These are phyloP conservation scores for Xylariaceae sp. DNA, from an alignment of 2,329 filamentous ascomycete species.

Conservation along the genomic window DNA sequence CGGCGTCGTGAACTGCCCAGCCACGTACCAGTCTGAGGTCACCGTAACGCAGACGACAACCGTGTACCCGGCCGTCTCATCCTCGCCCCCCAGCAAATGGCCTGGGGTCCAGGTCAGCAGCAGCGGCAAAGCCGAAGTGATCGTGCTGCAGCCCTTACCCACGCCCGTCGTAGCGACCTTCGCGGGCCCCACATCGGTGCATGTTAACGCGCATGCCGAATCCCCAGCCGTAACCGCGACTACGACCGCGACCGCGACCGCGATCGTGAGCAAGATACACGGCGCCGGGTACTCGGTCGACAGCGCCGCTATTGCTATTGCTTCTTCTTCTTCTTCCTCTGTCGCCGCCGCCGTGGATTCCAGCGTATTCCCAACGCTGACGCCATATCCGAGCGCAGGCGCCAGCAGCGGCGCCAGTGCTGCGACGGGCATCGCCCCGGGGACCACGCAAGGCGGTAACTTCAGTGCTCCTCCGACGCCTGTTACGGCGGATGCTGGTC, in stretches of 20 bases:
- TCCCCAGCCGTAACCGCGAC: neutral
- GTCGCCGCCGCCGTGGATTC: neutral
- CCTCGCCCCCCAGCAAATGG: too few relatives aligned
- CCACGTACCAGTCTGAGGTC: slow-evolving; percentile 17
- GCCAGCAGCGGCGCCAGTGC: neutral
- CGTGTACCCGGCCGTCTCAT: too few relatives aligned
- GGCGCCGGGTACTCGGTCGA: too few relatives aligned
- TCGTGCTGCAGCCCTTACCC: slow-evolving; percentile 9
- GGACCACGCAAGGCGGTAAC: neutral
- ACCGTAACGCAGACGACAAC: slow-evolving; percentile 21
- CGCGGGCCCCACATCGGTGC: neutral
- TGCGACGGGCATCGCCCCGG: slow-evolving; percentile 4
- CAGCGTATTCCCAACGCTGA: neutral
- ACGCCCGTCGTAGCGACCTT: slow-evolving; percentile 17
- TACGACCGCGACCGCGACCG: slow-evolving; percentile 5
- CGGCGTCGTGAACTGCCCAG: slow-evolving; percentile 21
- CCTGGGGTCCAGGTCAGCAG: too few relatives aligned
- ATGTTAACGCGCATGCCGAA: neutral
- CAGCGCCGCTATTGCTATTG: too few relatives aligned
- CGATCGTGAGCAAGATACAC: too few relatives aligned
- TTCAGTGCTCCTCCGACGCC: neutral
- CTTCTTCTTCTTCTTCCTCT: neutral
- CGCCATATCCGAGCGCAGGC: neutral
- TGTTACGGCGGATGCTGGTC: too few relatives aligned
- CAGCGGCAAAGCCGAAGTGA: neutral